These are phyloP conservation scores for Podospora bellae-mahoneyi DNA, from an alignment of 495 filamentous ascomycete genomes.

Conservation along the genomic window DNA sequence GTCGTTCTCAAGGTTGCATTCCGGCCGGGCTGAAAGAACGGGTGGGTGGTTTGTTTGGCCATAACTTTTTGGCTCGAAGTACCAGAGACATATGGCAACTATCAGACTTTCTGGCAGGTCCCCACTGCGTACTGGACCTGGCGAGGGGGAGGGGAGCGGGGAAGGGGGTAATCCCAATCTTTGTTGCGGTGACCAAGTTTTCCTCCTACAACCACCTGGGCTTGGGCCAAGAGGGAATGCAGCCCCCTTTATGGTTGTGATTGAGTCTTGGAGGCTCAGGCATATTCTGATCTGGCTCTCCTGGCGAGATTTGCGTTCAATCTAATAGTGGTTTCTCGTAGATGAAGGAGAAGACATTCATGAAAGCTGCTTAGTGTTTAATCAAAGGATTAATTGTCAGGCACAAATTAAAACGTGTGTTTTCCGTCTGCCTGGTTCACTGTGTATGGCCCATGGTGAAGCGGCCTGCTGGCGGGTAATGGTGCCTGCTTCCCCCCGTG, in stretches of 20 bases:
- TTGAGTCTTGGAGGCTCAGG: not conserved
- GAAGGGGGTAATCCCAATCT: slow-evolving; percentile 11
- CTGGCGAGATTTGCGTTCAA: slow-evolving; percentile 15
- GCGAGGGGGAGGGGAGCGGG: no score
- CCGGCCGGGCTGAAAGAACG: slow-evolving; percentile 14
- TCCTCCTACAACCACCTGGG: slow-evolving; percentile 23
- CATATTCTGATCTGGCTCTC: slow-evolving; percentile 3
- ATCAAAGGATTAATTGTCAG: slow-evolving; percentile 21
- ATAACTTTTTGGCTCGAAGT: slow-evolving; percentile 9
- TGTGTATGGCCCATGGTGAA: slow-evolving; percentile 1
- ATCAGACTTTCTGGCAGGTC: not conserved
- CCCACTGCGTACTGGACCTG: not conserved
- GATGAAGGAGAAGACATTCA: slow-evolving; percentile 23
- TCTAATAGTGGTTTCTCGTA: slow-evolving; percentile 19
- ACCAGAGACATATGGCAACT: slow-evolving; percentile 11
- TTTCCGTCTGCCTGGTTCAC: slow-evolving; percentile 11
- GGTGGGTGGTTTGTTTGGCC: not conserved
- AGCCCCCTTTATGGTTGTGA: slow-evolving; percentile 20
- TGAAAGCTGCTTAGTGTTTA: slow-evolving; percentile 16
- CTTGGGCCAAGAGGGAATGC: slow-evolving; percentile 9
- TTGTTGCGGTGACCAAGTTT: slow-evolving; percentile 17
- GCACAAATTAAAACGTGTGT: slow-evolving; percentile 19
- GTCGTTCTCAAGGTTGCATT: slow-evolving; percentile 18
- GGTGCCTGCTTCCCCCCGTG: slow-evolving; percentile 3
- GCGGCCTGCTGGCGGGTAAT: slow-evolving; percentile 9